phyloP scores from a whole-genome alignment of 129 eudicot species.

The Apium graveolens region DNA sequence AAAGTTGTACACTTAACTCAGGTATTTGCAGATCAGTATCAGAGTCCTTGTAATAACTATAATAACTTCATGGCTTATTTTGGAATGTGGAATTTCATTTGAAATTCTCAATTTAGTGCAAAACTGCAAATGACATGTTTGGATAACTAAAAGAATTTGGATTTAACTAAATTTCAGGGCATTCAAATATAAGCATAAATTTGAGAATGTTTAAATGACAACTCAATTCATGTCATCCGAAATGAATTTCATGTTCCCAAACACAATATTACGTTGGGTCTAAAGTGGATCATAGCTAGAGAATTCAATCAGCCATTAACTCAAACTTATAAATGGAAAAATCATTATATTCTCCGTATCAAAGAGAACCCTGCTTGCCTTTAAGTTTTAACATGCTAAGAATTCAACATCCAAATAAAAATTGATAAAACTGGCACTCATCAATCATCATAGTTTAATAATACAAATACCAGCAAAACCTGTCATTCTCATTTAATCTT shows the following conservation, averaged over 20 bases:
- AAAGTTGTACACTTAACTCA: neutral
- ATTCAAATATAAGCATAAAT: too few relatives aligned
- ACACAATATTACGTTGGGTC: neutral
- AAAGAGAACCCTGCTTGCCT: neutral
- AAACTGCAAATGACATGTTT: too few relatives aligned
- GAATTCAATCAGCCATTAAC: neutral
- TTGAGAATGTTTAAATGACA: too few relatives aligned
- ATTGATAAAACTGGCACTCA: neutral
- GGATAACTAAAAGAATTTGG: too few relatives aligned
- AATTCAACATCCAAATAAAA: neutral
- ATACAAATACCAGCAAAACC: neutral
- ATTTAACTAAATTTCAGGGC: too few relatives aligned
- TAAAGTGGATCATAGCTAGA: neutral
- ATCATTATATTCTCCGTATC: neutral
- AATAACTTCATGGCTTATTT: too few relatives aligned
- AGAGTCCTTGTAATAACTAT: neutral
- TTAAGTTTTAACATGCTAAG: neutral
- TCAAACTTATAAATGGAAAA: neutral
- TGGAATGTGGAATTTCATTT: too few relatives aligned
- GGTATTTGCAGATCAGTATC: neutral
- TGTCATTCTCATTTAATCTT: neutral
- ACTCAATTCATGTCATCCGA: too few relatives aligned
- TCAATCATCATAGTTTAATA: neutral
- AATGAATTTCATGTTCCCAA: too few relatives aligned
- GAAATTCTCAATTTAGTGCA: too few relatives aligned